Percentiles rank a stretch among this genome's conserved stretches.
Evolutionary conservation across 164 flowering plant genomes (phyloP).

Genomic region (Sextonia rubra): DNA sequence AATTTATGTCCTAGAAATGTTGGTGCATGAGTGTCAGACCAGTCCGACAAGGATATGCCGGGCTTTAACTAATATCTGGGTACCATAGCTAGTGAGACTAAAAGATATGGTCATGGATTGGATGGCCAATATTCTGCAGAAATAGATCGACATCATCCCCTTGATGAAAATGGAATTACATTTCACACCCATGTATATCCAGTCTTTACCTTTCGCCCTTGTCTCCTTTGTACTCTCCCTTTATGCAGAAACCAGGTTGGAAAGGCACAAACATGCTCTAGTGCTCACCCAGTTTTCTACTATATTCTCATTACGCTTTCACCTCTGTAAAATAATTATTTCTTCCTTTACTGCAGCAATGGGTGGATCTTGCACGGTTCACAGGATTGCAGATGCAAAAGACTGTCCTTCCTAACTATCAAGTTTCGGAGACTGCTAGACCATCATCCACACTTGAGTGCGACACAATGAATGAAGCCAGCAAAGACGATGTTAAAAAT

Average conservation of each 20-base stretch:
- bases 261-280: neutral
- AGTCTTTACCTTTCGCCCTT: neutral
- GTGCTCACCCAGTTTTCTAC: too few relatives aligned
- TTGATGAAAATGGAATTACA: neutral
- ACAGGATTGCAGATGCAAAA: conserved; percentile 68
- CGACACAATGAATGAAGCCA: conserved; percentile 37
- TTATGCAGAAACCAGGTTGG: neutral
- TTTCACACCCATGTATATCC: neutral
- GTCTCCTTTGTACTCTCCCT: neutral
- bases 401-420: conserved; percentile 22
- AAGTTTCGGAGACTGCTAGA: conserved; percentile 29
- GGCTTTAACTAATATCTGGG: too few relatives aligned
- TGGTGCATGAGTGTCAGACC: too few relatives aligned
- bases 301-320: neutral
- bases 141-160: neutral
- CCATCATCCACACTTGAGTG: conserved; percentile 23
- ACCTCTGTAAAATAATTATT: neutral
- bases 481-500: conserved; percentile 47
- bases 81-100: neutral
- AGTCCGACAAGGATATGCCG: too few relatives aligned
- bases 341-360: conserved; percentile 60
- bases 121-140: neutral
- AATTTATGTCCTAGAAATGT: too few relatives aligned
- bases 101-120: neutral
- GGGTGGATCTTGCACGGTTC: conserved; percentile 86